These are phyloP conservation scores for Austroboletus eburneus DNA, from an alignment of 768 basidiomycete genomes.

Conservation along the genomic window DNA sequence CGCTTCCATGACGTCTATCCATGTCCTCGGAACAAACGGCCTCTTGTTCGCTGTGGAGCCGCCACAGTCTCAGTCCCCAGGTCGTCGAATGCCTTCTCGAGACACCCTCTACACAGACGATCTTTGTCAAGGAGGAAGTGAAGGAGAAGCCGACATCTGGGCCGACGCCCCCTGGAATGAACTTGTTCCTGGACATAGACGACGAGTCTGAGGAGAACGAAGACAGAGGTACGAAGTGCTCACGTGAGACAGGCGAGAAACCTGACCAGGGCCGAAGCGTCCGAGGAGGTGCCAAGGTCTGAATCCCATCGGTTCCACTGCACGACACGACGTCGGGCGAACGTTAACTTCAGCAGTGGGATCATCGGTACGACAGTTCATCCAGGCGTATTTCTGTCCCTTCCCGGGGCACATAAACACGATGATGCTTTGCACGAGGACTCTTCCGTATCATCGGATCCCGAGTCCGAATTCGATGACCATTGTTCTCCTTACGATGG, in stretches of 20 bases:
- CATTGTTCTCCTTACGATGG: neutral
- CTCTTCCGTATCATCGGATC: no score
- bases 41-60: conserved; percentile 10
- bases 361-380: conserved; percentile 14
- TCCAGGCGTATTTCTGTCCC: conserved; percentile 8
- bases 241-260: neutral
- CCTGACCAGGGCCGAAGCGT: neutral
- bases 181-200: conserved; percentile 13
- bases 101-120: conserved; percentile 14
- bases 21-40: conserved; percentile 11
- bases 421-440: no score
- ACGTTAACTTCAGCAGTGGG: neutral
- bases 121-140: conserved; percentile 19
- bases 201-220: no score
- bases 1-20: neutral
- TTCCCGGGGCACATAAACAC: neutral
- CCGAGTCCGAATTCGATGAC: neutral
- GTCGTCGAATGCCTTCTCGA: conserved; percentile 12
- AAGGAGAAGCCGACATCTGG: conserved; percentile 3
- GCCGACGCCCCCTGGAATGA: conserved; percentile 5
- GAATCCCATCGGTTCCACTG: no score
- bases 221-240: neutral
- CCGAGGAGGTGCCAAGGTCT: neutral
- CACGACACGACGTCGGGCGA: conserved; percentile 9
- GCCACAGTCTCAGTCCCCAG: conserved; percentile 14